Evolutionary conservation across 2,329 filamentous ascomycete genomes (phyloP), one percentile per base, ranked within the genome.

Genomic region (Aureobasidium sp.): DNA sequence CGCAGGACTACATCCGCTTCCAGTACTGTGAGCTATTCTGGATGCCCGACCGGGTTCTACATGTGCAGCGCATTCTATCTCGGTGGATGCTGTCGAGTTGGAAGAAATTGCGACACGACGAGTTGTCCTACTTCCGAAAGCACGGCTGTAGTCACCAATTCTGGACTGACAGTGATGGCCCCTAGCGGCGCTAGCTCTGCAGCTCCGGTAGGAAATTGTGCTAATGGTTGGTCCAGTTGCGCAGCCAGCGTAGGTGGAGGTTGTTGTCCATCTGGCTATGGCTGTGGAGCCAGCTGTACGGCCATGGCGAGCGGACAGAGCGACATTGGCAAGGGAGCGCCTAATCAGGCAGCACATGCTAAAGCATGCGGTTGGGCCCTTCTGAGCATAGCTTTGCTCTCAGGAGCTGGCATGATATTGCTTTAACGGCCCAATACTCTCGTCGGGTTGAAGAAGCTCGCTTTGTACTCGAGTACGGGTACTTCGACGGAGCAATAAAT

Each of bases 31-130:
- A 63, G 67, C 27, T 65, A 57, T 37, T 69, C 73, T 9, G 70
- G 82, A 68, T 97, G 93, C 68, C 93, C 93, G 0, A 92, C 87
- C 0, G 92, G 92, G 2, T 97, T 92, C 79, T 97, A 97, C 74
- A 87, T 90, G 56, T 97, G 93, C 74, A 84, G 87, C 2, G 93
- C 93, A 1, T 86, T 86, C 64, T 90, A 92, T 63, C 78, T 82
- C 1, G 91, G 89, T 15, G 91, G 91, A 22, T 97, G 93, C 77
- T 97, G 93, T 76, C 88, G 89, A 62, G 91, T 90, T 0, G 92
- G 91, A 1, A 85, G 92, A 22, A 84, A 96, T 75, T 97, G 93
- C 75, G 84, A 88, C 64, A 88, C 86, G 0, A 89, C 88, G 0
- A 89, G 87, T 7, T 97, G 93, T 69, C 89, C 90, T 0, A 75